Percentiles rank a stretch among this genome's conserved stretches.
Evolutionary conservation across 345 rosid species (phyloP).

Genomic region (Balakata baccata): DNA sequence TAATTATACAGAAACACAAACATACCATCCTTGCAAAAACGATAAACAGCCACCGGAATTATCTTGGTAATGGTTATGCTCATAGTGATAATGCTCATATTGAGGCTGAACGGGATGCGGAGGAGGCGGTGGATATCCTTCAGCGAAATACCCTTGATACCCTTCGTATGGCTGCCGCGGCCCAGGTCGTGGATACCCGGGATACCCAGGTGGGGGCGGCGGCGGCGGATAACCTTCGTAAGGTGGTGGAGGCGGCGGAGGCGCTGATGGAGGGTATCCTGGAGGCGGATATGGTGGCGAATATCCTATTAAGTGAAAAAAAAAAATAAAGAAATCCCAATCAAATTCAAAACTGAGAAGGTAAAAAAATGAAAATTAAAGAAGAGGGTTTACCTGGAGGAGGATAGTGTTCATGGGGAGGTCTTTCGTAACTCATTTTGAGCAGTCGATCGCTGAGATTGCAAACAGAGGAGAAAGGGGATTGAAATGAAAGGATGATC

Average conservation of each 20-base stretch:
- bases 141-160: constrained; percentile 73
- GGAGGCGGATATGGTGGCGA: constrained; percentile 27
- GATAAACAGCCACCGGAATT: constrained; percentile 55
- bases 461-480: background rate
- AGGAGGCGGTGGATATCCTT: constrained; percentile 51
- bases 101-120: constrained; percentile 49
- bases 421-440: constrained; percentile 61
- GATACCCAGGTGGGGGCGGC: constrained; percentile 42
- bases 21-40: constrained; percentile 73
- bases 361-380: background rate
- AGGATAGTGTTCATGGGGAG: constrained; percentile 51
- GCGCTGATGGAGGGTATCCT: constrained; percentile 62
- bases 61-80: constrained; percentile 51
- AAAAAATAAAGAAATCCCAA: constrained; percentile 11
- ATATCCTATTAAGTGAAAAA: background rate
- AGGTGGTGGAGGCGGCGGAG: constrained; percentile 45
- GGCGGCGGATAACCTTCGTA: constrained; percentile 57
- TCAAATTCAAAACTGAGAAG: background rate
- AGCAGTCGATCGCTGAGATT: background rate
- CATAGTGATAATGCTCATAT: constrained; percentile 40
- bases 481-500: background rate
- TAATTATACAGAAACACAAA: background rate
- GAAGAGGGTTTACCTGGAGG: constrained; percentile 47
- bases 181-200: constrained; percentile 46
- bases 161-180: constrained; percentile 49